Conservation (phyloP, 164 flowering plant genomes). For the Sextonia rubra region DNA sequence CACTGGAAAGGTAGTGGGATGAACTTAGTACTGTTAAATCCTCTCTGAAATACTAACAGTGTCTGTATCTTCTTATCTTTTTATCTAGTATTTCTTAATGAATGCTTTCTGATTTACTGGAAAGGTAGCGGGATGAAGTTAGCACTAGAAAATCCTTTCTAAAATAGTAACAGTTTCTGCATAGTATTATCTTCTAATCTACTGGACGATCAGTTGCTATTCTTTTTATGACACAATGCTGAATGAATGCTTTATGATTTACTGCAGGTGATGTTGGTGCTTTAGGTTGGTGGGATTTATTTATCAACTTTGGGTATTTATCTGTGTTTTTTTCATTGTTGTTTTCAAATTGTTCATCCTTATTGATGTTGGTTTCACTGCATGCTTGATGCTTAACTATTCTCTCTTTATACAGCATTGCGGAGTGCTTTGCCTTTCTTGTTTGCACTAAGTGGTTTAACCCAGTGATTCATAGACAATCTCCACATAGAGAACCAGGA, state of each 20-base stretch:
- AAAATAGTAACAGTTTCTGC: not conserved
- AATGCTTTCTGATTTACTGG: not conserved
- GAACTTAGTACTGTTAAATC: not conserved
- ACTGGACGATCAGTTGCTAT: not conserved
- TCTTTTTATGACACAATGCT: not conserved
- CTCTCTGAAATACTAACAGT: not conserved
- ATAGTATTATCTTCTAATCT: not conserved
- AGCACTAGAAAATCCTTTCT: not conserved
- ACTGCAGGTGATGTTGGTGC: slow-evolving; percentile 83
- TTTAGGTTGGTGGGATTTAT: slow-evolving; percentile 94
- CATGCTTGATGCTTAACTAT: not conserved
- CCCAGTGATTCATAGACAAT: slow-evolving; percentile 70
- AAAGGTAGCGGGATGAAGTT: not conserved
- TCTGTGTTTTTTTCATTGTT: not conserved
- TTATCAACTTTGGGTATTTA: slow-evolving; percentile 82
- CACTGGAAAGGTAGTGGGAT: not conserved
- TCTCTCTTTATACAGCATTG: slow-evolving; percentile 49
- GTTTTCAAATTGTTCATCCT: not conserved
- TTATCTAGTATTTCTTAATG: not conserved
- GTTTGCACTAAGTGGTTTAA: slow-evolving; percentile 94
- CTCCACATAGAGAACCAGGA: slow-evolving; percentile 38
- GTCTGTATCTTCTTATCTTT: not conserved
- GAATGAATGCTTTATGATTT: not conserved
- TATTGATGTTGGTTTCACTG: slow-evolving; percentile 1
- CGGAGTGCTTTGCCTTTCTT: slow-evolving; percentile 91